Evolutionary conservation across 2,329 filamentous ascomycete genomes (phyloP).

Genomic region (Calonectria fujianensis): DNA sequence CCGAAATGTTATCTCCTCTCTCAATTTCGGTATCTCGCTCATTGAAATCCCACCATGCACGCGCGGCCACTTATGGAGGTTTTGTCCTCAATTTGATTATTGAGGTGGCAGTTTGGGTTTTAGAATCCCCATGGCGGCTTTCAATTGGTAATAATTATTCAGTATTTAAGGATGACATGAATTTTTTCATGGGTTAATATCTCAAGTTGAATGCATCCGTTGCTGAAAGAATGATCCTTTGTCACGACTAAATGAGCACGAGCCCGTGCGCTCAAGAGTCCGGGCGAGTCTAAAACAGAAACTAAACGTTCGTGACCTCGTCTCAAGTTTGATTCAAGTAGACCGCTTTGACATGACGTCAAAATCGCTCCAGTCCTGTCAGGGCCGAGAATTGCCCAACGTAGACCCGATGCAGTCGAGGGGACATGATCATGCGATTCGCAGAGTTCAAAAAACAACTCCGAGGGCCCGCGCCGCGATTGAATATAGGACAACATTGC

Average conservation of each 20-base stretch:
- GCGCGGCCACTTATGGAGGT: neutral
- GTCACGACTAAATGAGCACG: neutral
- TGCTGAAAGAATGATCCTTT: neutral
- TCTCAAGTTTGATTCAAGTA: constrained; percentile 14
- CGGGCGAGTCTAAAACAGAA: neutral
- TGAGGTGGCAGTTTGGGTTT: neutral
- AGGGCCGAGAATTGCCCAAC: neutral
- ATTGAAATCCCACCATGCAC: neutral
- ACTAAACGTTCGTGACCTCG: constrained; percentile 3
- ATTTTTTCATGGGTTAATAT: neutral
- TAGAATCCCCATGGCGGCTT: neutral
- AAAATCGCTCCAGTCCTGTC: neutral
- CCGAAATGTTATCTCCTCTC: neutral
- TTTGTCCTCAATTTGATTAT: neutral
- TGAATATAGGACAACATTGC: neutral
- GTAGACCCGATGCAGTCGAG: neutral
- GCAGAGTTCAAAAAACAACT: neutral
- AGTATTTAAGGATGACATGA: neutral
- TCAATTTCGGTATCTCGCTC: neutral
- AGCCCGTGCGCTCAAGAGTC: neutral
- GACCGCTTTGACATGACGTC: constrained; percentile 8
- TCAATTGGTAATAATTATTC: neutral
- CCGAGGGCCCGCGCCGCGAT: neutral
- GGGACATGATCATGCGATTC: neutral
- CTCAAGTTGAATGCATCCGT: neutral